Conservation (phyloP, 176 grass and related monocot genomes). For the Cymbopogon citratus region DNA sequence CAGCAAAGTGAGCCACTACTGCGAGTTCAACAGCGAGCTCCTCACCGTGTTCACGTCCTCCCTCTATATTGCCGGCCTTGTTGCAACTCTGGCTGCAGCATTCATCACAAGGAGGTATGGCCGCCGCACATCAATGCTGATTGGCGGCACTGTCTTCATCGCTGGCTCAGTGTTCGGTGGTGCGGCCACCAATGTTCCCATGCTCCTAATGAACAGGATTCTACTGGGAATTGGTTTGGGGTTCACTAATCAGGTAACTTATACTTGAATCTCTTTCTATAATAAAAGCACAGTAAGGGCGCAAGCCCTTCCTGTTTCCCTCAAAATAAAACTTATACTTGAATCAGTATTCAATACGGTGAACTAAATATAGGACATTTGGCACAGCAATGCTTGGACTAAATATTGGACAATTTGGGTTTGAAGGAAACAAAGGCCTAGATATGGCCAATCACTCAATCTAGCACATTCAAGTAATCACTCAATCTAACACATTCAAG, state of each 20-base stretch:
- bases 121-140: slow-evolving; percentile 60
- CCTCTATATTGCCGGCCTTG: slow-evolving; percentile 73
- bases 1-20: slow-evolving; percentile 54
- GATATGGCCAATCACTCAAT: no score
- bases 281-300: no score
- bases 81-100: slow-evolving; percentile 55
- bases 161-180: slow-evolving; percentile 53
- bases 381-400: no score
- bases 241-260: slow-evolving; percentile 79
- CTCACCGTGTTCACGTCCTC: slow-evolving; percentile 80
- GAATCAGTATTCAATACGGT: no score
- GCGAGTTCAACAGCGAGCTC: slow-evolving; percentile 70
- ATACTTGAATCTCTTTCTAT: no score
- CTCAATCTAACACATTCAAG: not conserved
- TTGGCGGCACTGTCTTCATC: slow-evolving; percentile 60
- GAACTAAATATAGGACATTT: no score
- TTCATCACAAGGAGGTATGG: slow-evolving; percentile 55
- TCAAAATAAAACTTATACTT: no score
- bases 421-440: not conserved
- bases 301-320: no score
- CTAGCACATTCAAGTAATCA: no score
- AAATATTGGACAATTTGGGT: no score
- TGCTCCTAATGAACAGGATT: slow-evolving; percentile 67
- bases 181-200: slow-evolving; percentile 53
- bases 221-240: slow-evolving; percentile 73